Base-by-base conservation (phyloP, 2,329 filamentous ascomycete genomes). In the Apiospora sp. region DNA sequence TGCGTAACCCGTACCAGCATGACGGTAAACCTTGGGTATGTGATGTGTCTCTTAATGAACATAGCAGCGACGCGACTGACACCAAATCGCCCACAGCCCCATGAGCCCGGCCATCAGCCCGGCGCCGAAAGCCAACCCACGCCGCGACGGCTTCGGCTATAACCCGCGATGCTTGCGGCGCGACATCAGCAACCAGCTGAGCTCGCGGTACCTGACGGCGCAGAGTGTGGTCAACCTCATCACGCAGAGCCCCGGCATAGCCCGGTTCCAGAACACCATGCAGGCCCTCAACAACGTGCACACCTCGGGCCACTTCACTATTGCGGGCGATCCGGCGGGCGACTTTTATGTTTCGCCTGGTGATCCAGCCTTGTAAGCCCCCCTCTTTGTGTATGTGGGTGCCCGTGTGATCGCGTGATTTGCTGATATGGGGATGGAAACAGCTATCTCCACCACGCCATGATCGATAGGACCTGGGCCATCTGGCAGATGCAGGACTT, bases 151-250 rank as follows among this genome's bases (percentile, higher is more conserved):
- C 22, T 79, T 81, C 16, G 75, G 72, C 46, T 81, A 82, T 70
- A 82, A 83, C 73, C 82, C 82, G 22, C 80, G 81, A 61, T 81
- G 81, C 73, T 72, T 83, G 70, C 78, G 76, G 72, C 77, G 80
- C 7, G 73, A 71, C 19, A 77, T 79, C 67, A 71, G 67, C 8
- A 76, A 74, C 61, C 72, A 74, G 13, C 75, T 76, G 71, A 75
- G 73, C 14, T 79, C 80, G 19, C 80, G 82, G 67, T 77, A 76
- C 16, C 30, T 77, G 49, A 64, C 72, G 69, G 78, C 77, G 16
- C 49, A 77, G 46, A 43, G 71, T 48, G 68, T 76, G 22, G 74
- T 71, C 48, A 73, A 58, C 46, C 78, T 83, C n/a, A 73, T 78
- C 27, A 61, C 51, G n/a, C 43, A 73, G 14, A 73, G 72, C 72